A percentile compares a stretch with the other conserved stretches of the same genome.
Evolutionary conservation across 2,329 filamentous ascomycete genomes (phyloP).

Genomic region (Pestalotiopsis sp.): DNA sequence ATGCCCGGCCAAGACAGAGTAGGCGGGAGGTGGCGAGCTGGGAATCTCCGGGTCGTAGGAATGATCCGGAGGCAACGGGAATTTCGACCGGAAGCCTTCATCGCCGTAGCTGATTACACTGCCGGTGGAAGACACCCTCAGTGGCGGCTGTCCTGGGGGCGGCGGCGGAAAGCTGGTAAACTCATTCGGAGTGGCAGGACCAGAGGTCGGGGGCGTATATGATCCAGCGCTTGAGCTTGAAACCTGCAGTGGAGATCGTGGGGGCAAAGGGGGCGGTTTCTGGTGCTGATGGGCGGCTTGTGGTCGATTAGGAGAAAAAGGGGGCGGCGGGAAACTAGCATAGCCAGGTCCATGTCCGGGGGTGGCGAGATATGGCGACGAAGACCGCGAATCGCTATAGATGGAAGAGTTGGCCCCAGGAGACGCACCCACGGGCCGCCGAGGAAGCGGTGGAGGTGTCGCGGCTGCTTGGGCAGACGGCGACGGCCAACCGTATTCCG

Average conservation of each 20-base stretch:
- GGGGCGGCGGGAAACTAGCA: constrained; percentile 15
- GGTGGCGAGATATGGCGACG: constrained; percentile 3
- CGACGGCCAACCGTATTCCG: neutral
- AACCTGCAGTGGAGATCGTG: neutral
- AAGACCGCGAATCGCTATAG: neutral
- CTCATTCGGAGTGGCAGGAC: constrained; percentile 4
- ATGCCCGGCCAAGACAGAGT: constrained; percentile 11
- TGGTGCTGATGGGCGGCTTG: neutral
- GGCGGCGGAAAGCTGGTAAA: constrained; percentile 20
- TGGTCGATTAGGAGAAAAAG: constrained; percentile 11
- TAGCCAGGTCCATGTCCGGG: constrained; percentile 14
- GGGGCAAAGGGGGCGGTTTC: neutral
- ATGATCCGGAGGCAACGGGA: constrained; percentile 1
- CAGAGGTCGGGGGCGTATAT: neutral
- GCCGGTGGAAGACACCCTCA: neutral
- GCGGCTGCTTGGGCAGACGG: neutral
- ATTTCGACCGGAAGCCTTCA: constrained; percentile 1
- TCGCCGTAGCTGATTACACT: neutral
- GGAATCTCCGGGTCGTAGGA: constrained; percentile 7
- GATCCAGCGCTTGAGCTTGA: neutral
- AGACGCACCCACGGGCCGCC: constrained; percentile 1
- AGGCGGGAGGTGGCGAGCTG: constrained; percentile 11
- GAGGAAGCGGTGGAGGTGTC: constrained; percentile 7
- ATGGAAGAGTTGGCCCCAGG: neutral
- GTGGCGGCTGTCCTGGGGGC: constrained; percentile 15